Evolutionary conservation across 108 stramenopile genomes (phyloP), one percentile per base, ranked within the genome.

Genomic region (Nitzschia sp.): DNA sequence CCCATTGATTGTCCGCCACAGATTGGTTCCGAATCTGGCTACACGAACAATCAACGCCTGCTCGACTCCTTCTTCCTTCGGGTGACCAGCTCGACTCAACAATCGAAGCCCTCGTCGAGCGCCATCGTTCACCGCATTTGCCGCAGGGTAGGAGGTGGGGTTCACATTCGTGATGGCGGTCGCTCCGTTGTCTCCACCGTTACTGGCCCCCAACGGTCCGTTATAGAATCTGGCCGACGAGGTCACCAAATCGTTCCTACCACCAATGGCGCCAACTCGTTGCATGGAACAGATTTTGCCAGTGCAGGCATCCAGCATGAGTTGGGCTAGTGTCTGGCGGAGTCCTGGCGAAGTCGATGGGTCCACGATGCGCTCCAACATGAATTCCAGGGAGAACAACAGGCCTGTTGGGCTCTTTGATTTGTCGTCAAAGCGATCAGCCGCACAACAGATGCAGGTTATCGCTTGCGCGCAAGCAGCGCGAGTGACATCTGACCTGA

Each of bases 1-100:
- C 61, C 93, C 93, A 70, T 95, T 95, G 15, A 92, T 92, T 23
- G 85, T 92, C 36, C 93, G 59, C 93, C 93, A 95, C 33, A 95
- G 77, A 51, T 72, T 76, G 0, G 89, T 84, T 11, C 89, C 93
- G 71, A 95, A 92, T 54, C 56, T 71, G 17, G 93, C 90, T 60
- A 95, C 80, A 9, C 88, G 81, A 56, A 88, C 89, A 47, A 85
- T 57, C 28, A 82, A 60, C 25, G 75, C 77, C 45, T 79, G 79
- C 46, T 62, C 68, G 15, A 76, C 51, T 1, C 49, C 72, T 15
- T 64, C 72, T 60, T 85, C 81, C 30, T 78, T 72, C 9, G 71
- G 71, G 63, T 89, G 78, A 34, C 87, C 87, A 18, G 87, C 84
- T 46, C 72, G 67, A 13, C 65, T 84, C 64, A 95, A 51, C n/a